phyloP scores from a whole-genome alignment of 2,329 filamentous ascomycete species.

The Microdochium bolleyi region DNA sequence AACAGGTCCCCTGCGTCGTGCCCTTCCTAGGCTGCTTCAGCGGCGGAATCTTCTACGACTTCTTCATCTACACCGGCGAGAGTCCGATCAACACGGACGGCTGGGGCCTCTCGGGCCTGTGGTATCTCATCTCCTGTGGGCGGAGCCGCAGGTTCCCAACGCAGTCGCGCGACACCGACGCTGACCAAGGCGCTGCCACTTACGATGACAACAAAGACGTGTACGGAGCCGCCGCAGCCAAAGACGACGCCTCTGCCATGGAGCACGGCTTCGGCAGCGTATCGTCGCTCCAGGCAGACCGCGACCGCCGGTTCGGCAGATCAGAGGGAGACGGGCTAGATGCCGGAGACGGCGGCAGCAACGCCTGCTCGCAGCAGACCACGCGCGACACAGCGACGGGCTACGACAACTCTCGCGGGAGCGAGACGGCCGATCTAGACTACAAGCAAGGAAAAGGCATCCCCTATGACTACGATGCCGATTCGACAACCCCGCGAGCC shows the following conservation, averaged over 20 bases:
- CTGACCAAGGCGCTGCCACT: no score
- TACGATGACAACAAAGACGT: not conserved
- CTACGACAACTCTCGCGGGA: not conserved
- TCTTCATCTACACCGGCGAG: slow-evolving; percentile 62
- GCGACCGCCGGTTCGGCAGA: no score
- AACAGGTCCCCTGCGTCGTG: slow-evolving; percentile 61
- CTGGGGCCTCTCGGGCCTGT: slow-evolving; percentile 50
- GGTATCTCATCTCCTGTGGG: not conserved
- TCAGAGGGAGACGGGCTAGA: not conserved
- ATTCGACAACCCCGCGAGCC: not conserved
- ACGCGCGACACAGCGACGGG: not conserved
- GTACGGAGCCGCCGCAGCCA: no score
- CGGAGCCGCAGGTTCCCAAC: not conserved
- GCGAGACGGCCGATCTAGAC: not conserved
- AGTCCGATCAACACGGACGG: slow-evolving; percentile 62
- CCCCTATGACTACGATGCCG: not conserved
- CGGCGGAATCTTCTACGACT: slow-evolving; percentile 60
- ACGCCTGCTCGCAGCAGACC: not conserved
- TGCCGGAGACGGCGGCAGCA: not conserved
- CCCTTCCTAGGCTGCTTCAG: slow-evolving; percentile 58
- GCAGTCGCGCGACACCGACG: not conserved
- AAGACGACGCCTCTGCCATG: no score
- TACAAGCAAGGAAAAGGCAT: not conserved
- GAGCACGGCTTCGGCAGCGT: no score
- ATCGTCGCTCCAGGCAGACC: no score